These are phyloP conservation scores for Murraya paniculata DNA, from an alignment of 345 rosid genomes.

Conservation along the genomic window DNA sequence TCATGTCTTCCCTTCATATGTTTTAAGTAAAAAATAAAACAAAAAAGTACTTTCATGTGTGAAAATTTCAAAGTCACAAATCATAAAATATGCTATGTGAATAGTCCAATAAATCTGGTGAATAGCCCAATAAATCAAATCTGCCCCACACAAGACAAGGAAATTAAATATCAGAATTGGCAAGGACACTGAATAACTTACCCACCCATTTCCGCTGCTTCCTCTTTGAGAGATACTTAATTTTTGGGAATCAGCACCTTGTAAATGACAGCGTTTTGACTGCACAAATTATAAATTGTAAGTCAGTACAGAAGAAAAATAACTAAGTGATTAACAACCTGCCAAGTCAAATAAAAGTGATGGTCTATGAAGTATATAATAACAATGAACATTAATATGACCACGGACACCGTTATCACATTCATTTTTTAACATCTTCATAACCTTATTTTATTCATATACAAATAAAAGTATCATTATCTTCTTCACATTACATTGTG, in stretches of 20 bases:
- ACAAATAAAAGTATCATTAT: neutral
- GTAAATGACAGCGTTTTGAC: conserved; percentile 80
- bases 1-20: neutral
- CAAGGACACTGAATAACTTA: conserved; percentile 38
- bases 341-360: neutral
- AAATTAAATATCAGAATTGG: neutral
- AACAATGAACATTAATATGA: neutral
- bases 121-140: neutral
- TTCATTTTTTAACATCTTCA: neutral
- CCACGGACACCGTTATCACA: neutral
- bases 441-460: neutral
- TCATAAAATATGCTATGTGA: neutral
- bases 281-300: conserved; percentile 34
- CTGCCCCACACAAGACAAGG: neutral
- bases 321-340: neutral
- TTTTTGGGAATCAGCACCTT: conserved; percentile 52
- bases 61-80: neutral
- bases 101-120: neutral
- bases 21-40: neutral
- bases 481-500: neutral
- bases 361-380: neutral
- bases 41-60: neutral
- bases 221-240: conserved; percentile 65
- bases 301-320: conserved; percentile 9
- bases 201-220: conserved; percentile 92